Evolutionary conservation across 352 stramenopile genomes (phyloP).

Genomic region (Phytophthora megakarya): DNA sequence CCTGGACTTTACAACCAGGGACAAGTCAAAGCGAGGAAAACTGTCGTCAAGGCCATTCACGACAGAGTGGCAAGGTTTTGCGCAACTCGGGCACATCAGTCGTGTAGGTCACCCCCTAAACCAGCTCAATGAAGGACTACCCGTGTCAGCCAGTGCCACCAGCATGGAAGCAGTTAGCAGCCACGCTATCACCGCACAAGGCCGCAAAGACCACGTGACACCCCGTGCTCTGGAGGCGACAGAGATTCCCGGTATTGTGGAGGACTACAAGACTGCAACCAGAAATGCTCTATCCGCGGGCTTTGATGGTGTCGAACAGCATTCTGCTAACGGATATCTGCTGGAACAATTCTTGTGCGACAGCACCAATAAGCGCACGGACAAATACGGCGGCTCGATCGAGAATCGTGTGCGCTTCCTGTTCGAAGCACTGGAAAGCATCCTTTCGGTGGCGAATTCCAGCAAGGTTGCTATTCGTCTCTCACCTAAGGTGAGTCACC

Average conservation of each 20-base stretch:
- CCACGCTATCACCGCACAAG: slow-evolving; percentile 31
- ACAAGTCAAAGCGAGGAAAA: slow-evolving; percentile 51
- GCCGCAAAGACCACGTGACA: slow-evolving; percentile 37
- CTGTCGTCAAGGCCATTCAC: slow-evolving; percentile 62
- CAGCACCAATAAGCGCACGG: slow-evolving; percentile 66
- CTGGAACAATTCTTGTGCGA: slow-evolving; percentile 86
- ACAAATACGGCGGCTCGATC: slow-evolving; percentile 76
- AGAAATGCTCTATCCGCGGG: slow-evolving; percentile 66
- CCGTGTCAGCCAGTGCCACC: slow-evolving; percentile 43
- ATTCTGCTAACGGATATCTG: slow-evolving; percentile 89
- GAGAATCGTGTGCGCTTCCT: slow-evolving; percentile 80
- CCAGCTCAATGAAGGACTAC: slow-evolving; percentile 44
- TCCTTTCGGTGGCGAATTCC: slow-evolving; percentile 19
- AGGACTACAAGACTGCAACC: slow-evolving; percentile 67
- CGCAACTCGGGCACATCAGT: slow-evolving; percentile 81
- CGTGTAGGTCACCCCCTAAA: slow-evolving; percentile 52
- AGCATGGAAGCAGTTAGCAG: slow-evolving; percentile 25
- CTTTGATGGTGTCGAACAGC: slow-evolving; percentile 90
- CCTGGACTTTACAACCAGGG: slow-evolving; percentile 53
- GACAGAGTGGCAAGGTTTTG: slow-evolving; percentile 68
- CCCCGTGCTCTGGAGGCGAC: slow-evolving; percentile 61
- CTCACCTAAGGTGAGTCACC: no score
- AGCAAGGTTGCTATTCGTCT: slow-evolving; percentile 29
- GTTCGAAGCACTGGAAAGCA: slow-evolving; percentile 56
- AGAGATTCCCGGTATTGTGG: slow-evolving; percentile 68